phyloP scores from a whole-genome alignment of 1,284 basidiomycete species.

The Papiliotrema flavescens region DNA sequence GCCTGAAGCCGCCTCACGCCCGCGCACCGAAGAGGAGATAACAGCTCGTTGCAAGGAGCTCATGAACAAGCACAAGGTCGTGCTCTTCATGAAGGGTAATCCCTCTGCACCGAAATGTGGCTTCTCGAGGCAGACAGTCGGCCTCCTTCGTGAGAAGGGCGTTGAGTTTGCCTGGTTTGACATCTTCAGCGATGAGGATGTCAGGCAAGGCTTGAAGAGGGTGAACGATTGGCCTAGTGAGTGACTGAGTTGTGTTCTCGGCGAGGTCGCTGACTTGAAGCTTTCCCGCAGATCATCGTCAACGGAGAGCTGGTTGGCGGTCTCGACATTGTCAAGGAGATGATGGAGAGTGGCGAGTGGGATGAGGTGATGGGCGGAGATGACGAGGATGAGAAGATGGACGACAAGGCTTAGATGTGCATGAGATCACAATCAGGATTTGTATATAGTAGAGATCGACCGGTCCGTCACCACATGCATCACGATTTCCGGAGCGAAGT shows the following conservation, averaged over 20 bases:
- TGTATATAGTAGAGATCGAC: neutral
- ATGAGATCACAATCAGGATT: neutral
- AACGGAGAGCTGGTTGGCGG: slow-evolving; percentile 77
- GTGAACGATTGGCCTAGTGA: slow-evolving; percentile 52
- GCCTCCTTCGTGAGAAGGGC: slow-evolving; percentile 59
- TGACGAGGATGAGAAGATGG: slow-evolving; percentile 15
- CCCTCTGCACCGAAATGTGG: slow-evolving; percentile 83
- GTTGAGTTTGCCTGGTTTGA: slow-evolving; percentile 69
- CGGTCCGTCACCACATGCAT: neutral
- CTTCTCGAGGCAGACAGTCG: slow-evolving; percentile 68
- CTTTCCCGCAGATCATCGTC: slow-evolving; percentile 68
- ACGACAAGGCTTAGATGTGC: slow-evolving; percentile 2
- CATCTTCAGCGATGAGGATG: slow-evolving; percentile 67
- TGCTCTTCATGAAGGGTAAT: slow-evolving; percentile 97
- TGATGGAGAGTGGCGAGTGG: slow-evolving; percentile 54
- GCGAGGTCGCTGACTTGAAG: slow-evolving; percentile 14
- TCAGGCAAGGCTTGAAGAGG: slow-evolving; percentile 57
- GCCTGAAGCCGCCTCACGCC: slow-evolving; percentile 12
- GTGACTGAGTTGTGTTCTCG: no score
- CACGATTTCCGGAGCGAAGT: no score
- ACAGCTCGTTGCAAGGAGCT: slow-evolving; percentile 54
- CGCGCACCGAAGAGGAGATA: slow-evolving; percentile 49
- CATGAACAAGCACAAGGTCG: slow-evolving; percentile 60
- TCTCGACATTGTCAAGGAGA: slow-evolving; percentile 63
- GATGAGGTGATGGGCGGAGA: slow-evolving; percentile 38